Evolutionary conservation across 2,329 filamentous ascomycete genomes (phyloP).

Genomic region (Neobulgaria alba): DNA sequence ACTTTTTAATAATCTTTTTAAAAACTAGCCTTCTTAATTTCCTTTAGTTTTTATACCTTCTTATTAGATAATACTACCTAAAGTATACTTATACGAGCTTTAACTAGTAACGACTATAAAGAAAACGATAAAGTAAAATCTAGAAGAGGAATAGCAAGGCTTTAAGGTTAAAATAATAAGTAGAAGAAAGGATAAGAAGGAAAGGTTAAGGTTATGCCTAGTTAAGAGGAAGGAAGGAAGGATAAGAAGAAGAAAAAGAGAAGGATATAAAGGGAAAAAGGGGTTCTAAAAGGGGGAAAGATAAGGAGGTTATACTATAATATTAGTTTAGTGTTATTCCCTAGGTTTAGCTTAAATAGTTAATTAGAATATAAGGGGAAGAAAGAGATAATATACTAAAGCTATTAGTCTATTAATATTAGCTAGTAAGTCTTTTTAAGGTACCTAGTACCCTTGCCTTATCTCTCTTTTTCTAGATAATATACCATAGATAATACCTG

Average conservation of each 20-base stretch:
- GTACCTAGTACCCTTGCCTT: not conserved
- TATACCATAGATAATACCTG: no score
- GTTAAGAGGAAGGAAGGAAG: not conserved
- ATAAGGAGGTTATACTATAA: not conserved
- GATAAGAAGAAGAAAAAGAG: not conserved
- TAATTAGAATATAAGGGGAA: not conserved
- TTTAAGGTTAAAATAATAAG: no score
- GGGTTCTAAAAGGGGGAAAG: not conserved
- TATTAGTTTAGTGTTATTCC: no score
- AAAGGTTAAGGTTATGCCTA: not conserved
- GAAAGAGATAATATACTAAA: not conserved
- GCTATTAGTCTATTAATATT: not conserved
- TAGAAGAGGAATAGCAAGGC: no score
- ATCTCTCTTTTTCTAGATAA: no score
- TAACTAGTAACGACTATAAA: no score
- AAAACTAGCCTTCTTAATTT: not conserved
- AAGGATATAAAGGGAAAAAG: not conserved
- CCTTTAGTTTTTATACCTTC: not conserved
- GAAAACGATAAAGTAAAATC: no score
- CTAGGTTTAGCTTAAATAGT: no score
- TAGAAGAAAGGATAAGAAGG: not conserved
- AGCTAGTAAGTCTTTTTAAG: no score
- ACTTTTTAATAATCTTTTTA: not conserved
- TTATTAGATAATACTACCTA: no score
- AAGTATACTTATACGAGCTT: no score